Percentiles rank a stretch among this genome's conserved stretches.
Conservation (phyloP, 1,284 basidiomycete species). For the Ustilago sp. region DNA sequence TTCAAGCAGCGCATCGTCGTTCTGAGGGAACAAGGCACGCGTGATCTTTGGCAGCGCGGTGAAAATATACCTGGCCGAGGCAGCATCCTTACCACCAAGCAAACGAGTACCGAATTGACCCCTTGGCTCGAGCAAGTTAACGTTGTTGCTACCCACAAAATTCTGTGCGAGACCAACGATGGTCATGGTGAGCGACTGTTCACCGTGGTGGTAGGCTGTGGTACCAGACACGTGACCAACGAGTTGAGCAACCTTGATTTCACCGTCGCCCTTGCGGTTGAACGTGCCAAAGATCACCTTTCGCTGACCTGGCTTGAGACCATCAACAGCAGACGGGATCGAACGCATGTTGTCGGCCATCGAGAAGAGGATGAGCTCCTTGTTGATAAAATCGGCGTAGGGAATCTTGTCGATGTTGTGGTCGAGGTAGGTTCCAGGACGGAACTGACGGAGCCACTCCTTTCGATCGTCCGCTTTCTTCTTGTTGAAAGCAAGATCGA, state of each 20-base stretch:
- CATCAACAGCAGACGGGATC: conserved; percentile 85
- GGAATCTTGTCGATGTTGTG: conserved; percentile 88
- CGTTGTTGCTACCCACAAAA: conserved; percentile 95
- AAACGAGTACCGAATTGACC: conserved; percentile 91
- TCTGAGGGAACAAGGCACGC: conserved; percentile 82
- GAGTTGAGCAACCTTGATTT: conserved; percentile 92
- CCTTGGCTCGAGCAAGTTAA: conserved; percentile 88
- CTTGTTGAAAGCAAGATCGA: conserved; percentile 99
- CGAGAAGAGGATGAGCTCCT: conserved; percentile 96
- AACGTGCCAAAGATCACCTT: conserved; percentile 97
- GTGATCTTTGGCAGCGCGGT: conserved; percentile 85
- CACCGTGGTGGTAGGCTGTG: conserved; percentile 97
- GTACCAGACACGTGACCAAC: conserved; percentile 90
- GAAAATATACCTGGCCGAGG: conserved; percentile 96
- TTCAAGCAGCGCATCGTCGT: conserved; percentile 86
- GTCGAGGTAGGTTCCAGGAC: conserved; percentile 95
- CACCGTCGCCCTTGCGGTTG: conserved; percentile 89
- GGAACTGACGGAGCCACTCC: conserved; percentile 96
- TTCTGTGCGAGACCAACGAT: conserved; percentile 95
- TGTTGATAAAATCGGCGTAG: conserved; percentile 96
- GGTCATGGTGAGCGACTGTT: conserved; percentile 84
- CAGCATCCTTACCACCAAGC: conserved; percentile 76
- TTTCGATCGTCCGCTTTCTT: conserved; percentile 99
- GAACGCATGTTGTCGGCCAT: conserved; percentile 98
- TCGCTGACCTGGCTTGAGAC: conserved; percentile 97